Base-by-base conservation (phyloP, 2,329 filamentous ascomycete species). In the Botryotinia globosa region DNA sequence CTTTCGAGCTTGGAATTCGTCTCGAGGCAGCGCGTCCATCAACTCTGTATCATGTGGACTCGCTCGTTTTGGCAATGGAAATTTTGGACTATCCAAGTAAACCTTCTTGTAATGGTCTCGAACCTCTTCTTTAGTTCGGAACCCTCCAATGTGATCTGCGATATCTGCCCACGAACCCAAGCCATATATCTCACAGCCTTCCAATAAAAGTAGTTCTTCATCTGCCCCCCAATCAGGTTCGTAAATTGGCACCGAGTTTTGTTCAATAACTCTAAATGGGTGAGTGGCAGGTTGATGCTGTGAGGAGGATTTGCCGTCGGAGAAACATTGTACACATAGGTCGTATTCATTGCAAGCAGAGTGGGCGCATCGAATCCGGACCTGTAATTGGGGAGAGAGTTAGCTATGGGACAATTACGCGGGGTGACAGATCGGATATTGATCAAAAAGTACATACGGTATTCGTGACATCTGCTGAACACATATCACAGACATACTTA, bases 131-230 rank as follows among this genome's bases (percentile, higher is more conserved):
- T 97, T 98, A 76, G 91, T 91, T 73, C 96, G 90, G 80, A 94
- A 98, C 18, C 96, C 96, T 69, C 96, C 96, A 78, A 99, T 98
- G 81, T 99, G 96, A 82, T 99, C 95, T 54, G 96, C 94, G 75
- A 99, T 97, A 80, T 99, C 96, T 56, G 94, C 94, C 95, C 96
- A 99, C 34, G 95, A 98, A 4, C 96, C 96, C 67, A 99, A 85
- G 0, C 96, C 96, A 80, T 99, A 99, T 73, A 94, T 97, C 82
- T 99, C 96, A 18, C 94, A 94, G 34, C 96, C 96, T 83, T 99
- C 96, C 0, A 99, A 84, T 70, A 99, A 84, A 8, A 98, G 84
- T n/a, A 98, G 83, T 82, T 99, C 96, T 81, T 99, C 96, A 80
- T 99, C 96, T 37, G 96, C 96, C 69, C 96, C 96, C 96, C 96